phyloP scores from a whole-genome alignment of 495 filamentous ascomycete species.

The Aspergillus asperescens region DNA sequence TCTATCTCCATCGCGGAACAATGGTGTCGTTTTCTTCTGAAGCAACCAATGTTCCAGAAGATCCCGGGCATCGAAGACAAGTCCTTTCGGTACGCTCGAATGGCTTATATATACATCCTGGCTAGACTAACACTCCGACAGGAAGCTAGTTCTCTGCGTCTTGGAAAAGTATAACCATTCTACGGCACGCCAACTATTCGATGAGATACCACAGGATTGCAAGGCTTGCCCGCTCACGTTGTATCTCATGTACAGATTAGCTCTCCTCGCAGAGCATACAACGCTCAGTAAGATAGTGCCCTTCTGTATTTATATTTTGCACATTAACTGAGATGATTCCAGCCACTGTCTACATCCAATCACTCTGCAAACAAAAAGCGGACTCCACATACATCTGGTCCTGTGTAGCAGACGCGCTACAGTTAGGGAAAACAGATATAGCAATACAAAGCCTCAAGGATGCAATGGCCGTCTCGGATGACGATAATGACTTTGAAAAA shows the following conservation, averaged over 20 bases:
- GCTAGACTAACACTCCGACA: slow-evolving; percentile 29
- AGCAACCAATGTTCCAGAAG: slow-evolving; percentile 56
- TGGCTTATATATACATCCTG: not conserved
- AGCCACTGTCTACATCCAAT: slow-evolving; percentile 53
- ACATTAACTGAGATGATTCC: slow-evolving; percentile 11
- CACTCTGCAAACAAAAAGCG: slow-evolving; percentile 41
- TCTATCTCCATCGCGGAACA: slow-evolving; percentile 51
- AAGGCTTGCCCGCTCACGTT: slow-evolving; percentile 57
- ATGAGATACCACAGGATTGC: slow-evolving; percentile 53
- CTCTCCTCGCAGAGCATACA: slow-evolving; percentile 53
- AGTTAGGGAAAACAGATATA: slow-evolving; percentile 52
- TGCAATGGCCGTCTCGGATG: slow-evolving; percentile 52
- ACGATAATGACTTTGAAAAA: slow-evolving; percentile 41
- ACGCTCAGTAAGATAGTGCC: slow-evolving; percentile 40
- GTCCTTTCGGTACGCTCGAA: slow-evolving; percentile 56
- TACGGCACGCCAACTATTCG: slow-evolving; percentile 50
- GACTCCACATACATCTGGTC: slow-evolving; percentile 63
- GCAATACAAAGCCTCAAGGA: slow-evolving; percentile 54
- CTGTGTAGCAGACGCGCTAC: slow-evolving; percentile 70
- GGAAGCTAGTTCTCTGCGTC: slow-evolving; percentile 65
- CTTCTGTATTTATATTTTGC: not conserved
- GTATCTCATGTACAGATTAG: slow-evolving; percentile 71
- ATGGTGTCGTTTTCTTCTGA: slow-evolving; percentile 68
- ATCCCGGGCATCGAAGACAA: slow-evolving; percentile 60
- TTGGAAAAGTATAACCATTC: slow-evolving; percentile 50